phyloP scores from a whole-genome alignment of 495 filamentous ascomycete genomes.

The Aspergillus cavernicola region DNA sequence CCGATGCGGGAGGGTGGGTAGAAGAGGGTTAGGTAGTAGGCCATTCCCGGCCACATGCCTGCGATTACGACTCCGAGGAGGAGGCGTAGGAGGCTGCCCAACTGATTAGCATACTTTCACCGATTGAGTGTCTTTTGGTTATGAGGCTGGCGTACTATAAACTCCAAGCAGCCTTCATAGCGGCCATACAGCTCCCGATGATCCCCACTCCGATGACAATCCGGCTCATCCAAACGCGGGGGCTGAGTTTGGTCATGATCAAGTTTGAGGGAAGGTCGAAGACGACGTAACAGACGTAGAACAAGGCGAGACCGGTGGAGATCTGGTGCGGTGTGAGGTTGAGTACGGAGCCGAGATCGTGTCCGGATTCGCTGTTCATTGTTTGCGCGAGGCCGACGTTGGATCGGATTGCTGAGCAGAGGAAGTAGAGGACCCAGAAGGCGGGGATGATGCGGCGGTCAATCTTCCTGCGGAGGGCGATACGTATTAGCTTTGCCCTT shows the following conservation, averaged over 20 bases:
- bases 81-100: conserved; percentile 68
- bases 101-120: too few species aligned
- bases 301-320: conserved; percentile 78
- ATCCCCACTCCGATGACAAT: conserved; percentile 86
- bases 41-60: conserved; percentile 95
- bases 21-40: conserved; percentile 88
- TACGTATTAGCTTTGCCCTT: conserved; percentile 1
- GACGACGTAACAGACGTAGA: conserved; percentile 86
- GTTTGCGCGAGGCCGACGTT: conserved; percentile 90
- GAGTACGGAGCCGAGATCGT: conserved; percentile 67
- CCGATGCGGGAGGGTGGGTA: conserved; percentile 84
- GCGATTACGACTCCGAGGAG: conserved; percentile 84
- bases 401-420: conserved; percentile 85
- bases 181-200: conserved; percentile 76
- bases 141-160: conserved; percentile 58
- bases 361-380: conserved; percentile 67
- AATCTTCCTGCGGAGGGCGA: conserved; percentile 53
- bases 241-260: conserved; percentile 79
- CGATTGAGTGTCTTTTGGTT: conserved; percentile 6
- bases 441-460: conserved; percentile 84
- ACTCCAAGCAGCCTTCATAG: conserved; percentile 77
- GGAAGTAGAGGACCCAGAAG: conserved; percentile 91
- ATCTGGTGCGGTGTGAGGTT: conserved; percentile 67
- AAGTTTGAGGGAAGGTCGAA: conserved; percentile 90
- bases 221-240: conserved; percentile 87